Base-by-base conservation (phyloP, 2,329 filamentous ascomycete genomes). In the Neonectria faginata region DNA sequence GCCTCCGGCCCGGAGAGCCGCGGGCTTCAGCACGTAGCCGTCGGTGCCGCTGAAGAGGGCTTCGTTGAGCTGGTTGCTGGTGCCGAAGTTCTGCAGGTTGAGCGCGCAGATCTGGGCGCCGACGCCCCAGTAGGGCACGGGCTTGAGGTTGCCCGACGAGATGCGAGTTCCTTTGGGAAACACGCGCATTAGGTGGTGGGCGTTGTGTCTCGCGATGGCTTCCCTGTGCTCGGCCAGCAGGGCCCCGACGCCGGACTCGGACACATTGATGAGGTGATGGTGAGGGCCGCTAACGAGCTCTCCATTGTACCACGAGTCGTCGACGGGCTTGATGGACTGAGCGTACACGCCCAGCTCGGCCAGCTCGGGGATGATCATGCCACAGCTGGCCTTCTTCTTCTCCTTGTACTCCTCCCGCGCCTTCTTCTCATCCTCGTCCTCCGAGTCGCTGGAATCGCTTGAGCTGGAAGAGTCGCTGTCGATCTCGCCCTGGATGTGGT, bases 81-180 rank as follows among this genome's bases (percentile, higher is more conserved):
- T 84, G 36, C 88, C 88, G 67, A 91, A 92, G 0, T 85, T 89
- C 72, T 92, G 89, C 86, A 89, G 89, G 77, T 92, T 92, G 57
- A 92, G 81, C 3, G 89, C 89, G 73, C 88, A 91, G 51, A 92
- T 88, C 70, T 92, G 89, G 2, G 89, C 89, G 1, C 89, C 89
- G 4, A 91, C 75, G 7, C 83, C 88, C 89, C 89, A 92, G 74
- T 89, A 91, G 0, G 84, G 83, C 0, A 89, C 83, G 0, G 88
- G 89, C 57, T 83, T 83, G 2, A 92, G 83, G 72, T 92, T 92
- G 39, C 82, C 84, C 2, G 88, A 91, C 0, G 86, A 87, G 74
- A 92, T 91, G 47, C 89, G 86, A 0, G 89, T 90, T 53, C 89
- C 89, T 71, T 91, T 91, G 41, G 89, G 89, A 68, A 82, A 92